Evolutionary conservation across 2,329 filamentous ascomycete species (phyloP), one percentile per base, ranked within the genome.

Genomic region (Epichloe gansuensis): DNA sequence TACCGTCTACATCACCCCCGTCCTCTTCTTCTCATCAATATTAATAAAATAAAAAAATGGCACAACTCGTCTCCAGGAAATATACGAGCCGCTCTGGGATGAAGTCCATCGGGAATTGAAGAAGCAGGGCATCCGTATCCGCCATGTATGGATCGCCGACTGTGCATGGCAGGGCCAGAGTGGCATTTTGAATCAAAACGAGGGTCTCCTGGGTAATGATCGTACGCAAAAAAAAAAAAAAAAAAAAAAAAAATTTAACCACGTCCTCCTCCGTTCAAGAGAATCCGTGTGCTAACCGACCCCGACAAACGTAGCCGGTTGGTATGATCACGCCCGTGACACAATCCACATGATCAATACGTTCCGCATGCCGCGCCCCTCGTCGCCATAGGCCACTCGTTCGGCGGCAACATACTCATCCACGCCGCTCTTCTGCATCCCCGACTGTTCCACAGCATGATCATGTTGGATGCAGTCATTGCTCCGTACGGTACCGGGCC

Each of bases 81-180:
- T 96, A 2, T 96, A 96, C 64, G 91, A 96, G 62, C 87, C 91
- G 0, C 72, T 96, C 0, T 96, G 90, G 86, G 88, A 91, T 54
- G 88, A 95, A 50, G 72, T 96, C 2, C 73, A 86, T 59, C 69
- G 74, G 17, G 71, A 75, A 17, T 72, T 83, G 5, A 76, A 77
- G 58, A 64, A 68, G 13, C 72, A 75, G 52, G 82, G 81, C 17
- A 80, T 94, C 60, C 75, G 77, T 2, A 88, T 97, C 60, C 80
- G 88, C 53, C 75, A 80, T 56, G 91, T 97, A 60, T 95, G 88
- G 86, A 93, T 95, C 60, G 83, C 88, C 56, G 91, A 97, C 69
- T 81, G 86, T n/a, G 83, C 88, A 34, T 84, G 89, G 64, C 88
- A 96, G 71, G 91, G 91, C 38, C 75, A 81, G 61, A 94, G 87